Base-by-base conservation (phyloP, 345 rosid genomes). In the Citropsis articulata region DNA sequence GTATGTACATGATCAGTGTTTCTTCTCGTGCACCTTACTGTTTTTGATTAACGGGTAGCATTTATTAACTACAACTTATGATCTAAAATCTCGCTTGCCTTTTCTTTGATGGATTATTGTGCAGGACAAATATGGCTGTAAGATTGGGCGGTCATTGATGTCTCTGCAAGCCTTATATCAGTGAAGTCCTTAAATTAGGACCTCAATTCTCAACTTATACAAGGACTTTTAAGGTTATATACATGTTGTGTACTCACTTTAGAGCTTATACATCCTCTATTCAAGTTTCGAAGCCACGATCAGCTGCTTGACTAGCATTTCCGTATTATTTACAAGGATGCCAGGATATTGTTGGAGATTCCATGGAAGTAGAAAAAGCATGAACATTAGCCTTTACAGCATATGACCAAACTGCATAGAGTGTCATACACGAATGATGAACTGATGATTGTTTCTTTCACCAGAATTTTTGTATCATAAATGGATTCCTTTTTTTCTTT, bases 381-480 rank as follows among this genome's bases (percentile, higher is more conserved):
- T 22, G n/a, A 28, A 67, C 57, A 25, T 18, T 22, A 45, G 9
- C 36, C 71, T 63, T 75, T 35, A 61, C 28, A 24, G 76, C 60
- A 50, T 64, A 62, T 50, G 42, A 69, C 21, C 75, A 14, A 48
- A 68, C 53, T 67, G 55, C 74, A 19, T 18, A 4, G 19, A 35
- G 59, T 50, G 36, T 30, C 6, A 25, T 36, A 14, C n/a, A 24
- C 27, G 45, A 71, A 48, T 65, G 50, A 45, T 45, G 50, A 45
- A 45, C 13, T 40, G 77, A 61, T n/a, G 13, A 73, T 73, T 61
- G 24, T 45, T 24, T 27, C 45, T 75, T 66, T 50, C 48, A 75
- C 63, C 50, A 66, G 72, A 66, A 65, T 65, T 64, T 66, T 57
- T 72, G 76, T 59, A 56, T 35, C 45, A 64, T 65, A 36, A 48